Evolutionary conservation across 192 early-diverging fungal species (phyloP), one percentile per base, ranked within the genome.

Genomic region (Thamnidium elegans): DNA sequence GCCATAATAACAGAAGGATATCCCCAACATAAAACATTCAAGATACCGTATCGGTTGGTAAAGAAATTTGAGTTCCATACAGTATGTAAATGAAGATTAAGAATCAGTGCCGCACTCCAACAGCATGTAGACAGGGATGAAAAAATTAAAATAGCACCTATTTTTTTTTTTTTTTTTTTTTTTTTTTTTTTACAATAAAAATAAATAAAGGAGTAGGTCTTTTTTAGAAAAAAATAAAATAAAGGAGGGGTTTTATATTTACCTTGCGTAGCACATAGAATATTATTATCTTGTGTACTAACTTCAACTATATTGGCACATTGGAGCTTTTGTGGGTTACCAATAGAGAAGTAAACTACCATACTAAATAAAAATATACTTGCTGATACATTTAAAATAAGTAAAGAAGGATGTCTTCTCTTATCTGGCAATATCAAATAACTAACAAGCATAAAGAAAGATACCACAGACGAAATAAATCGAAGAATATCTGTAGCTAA

Each of bases 31-130:
- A 81, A 14, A 26, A 74, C 30, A 47, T 84, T 61, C 2, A 81
- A 42, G n/a, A 66, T 56, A 42, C 67, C 47, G 52, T 81, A 80
- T 59, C 76, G 75, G 9, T 70, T 71, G 13, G 66, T 34, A 26
- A 81, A 72, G 60, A 77, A 76, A 23, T 77, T 77, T 4, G 74
- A 77, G 53, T 81, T 81, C 82, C 82, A 84, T 19, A 84, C 82
- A 3, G 80, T 81, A 62, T 84, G 78, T 1, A 84, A 14, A 50
- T 83, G 81, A n/a, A 83, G 43, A 60, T 74, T 74, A 53, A 84
- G 65, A 56, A 84, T 68, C 26, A 77, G 54, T n/a, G 79, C 77
- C 44, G 73, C 63, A 53, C 61, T 50, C 82, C 82, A 84, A 1
- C 72, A 56, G 13, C 67, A 63, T 11, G 78, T 79, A 3, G 75